These are phyloP conservation scores for Nakazawaea anatomiae DNA, from an alignment of 805 yeast species.

Conservation along the genomic window DNA sequence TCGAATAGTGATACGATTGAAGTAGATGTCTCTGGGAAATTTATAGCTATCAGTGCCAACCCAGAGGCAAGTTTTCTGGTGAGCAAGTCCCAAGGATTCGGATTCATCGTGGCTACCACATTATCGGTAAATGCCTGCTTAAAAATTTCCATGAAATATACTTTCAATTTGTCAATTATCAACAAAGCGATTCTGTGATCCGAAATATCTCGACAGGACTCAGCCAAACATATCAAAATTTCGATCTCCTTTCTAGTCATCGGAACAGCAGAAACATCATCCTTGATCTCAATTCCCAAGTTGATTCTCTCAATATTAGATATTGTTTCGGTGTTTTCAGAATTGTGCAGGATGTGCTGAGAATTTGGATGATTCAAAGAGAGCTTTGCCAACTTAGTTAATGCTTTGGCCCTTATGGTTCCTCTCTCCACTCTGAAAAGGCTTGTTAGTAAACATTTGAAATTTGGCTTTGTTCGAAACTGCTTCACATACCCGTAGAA, in stretches of 20 bases:
- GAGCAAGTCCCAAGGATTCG: constrained; percentile 34
- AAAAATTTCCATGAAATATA: constrained; percentile 46
- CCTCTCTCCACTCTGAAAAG: constrained; percentile 24
- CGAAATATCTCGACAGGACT: constrained; percentile 33
- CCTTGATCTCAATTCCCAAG: constrained; percentile 6
- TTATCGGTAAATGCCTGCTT: constrained; percentile 39
- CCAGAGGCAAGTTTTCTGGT: constrained; percentile 27
- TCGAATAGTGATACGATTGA: constrained; percentile 17
- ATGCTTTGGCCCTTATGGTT: constrained; percentile 33
- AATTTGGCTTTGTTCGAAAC: no score
- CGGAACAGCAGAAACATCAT: constrained; percentile 28
- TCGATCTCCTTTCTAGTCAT: constrained; percentile 50
- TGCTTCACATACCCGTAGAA: constrained; percentile 7
- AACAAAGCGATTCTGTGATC: constrained; percentile 32
- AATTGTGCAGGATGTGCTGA: constrained; percentile 3
- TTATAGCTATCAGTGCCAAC: constrained; percentile 19
- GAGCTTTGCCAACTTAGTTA: constrained; percentile 29
- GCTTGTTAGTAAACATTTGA: not conserved
- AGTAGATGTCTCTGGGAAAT: constrained; percentile 21
- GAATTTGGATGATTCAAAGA: constrained; percentile 22
- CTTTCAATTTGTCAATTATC: constrained; percentile 33
- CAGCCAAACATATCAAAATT: constrained; percentile 36
- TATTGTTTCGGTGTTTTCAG: not conserved
- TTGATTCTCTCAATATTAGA: constrained; percentile 20
- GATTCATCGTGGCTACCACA: constrained; percentile 26